Evolutionary conservation across 23 red algal species (phyloP), one percentile per base, ranked within the genome.

Genomic region (Porphyridium purpureum): DNA sequence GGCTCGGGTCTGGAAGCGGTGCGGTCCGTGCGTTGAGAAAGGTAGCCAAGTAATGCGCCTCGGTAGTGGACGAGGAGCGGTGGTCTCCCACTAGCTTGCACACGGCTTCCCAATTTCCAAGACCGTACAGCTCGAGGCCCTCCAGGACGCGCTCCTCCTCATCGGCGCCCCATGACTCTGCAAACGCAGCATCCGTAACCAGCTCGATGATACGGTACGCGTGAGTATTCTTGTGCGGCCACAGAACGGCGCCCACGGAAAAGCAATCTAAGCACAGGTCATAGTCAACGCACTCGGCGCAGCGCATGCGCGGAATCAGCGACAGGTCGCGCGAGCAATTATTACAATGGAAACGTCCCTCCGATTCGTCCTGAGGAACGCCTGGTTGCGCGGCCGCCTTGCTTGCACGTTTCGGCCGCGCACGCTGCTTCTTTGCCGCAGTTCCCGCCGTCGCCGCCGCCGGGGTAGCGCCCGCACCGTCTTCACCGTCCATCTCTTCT

Each of bases 191-290:
- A 0, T 62, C 55, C 17, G 60, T 33, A 21, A 84, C 69, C 27
- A 85, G 72, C 34, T 80, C 72, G 29, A 81, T 35, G 27, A 92
- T 30, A 7, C 88, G 88, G 42, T 95, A 95, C 0, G 28, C 59
- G 64, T 86, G 80, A 11, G 76, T 47, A 24, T 35, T 29, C 36
- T 52, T 50, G 52, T 95, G 88, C 21, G 78, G 76, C 42, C 34
- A 42, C 25, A 83, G 56, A 5, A 70, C 66, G 1, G 81, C 74
- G 60, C 88, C 88, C 14, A 86, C 78, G 47, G 66, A 80, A 59
- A 95, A 95, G 33, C 88, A 95, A 50, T 95, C 88, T 30, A 95
- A 60, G 41, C 88, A 95, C 23, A 82, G 64, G 47, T 95, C 88
- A 60, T 82, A 95, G 50, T 95, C 88, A 3, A 69, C 63, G 52